Evolutionary conservation across 345 rosid species (phyloP).

Genomic region (Schrenkiella parvula): DNA sequence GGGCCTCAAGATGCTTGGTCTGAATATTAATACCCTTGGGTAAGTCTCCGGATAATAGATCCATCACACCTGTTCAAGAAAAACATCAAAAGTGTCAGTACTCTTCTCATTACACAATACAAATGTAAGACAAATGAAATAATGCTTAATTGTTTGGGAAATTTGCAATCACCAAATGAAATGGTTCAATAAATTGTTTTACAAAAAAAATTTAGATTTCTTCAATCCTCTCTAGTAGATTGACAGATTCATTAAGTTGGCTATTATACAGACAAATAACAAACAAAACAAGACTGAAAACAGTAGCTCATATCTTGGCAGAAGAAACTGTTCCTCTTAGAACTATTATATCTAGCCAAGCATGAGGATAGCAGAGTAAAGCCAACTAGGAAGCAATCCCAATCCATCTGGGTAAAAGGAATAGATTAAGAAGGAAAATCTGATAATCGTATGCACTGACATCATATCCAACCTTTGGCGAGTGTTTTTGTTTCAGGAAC

Average conservation of each 20-base stretch:
- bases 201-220: background rate
- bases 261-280: background rate
- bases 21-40: constrained; percentile 90
- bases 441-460: background rate
- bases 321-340: background rate
- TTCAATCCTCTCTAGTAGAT: background rate
- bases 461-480: constrained; percentile 59
- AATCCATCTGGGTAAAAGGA: constrained; percentile 5
- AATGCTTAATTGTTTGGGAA: background rate
- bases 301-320: background rate
- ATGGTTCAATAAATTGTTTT: background rate
- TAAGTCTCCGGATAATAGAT: constrained; percentile 85
- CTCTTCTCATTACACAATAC: constrained; percentile 1
- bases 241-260: background rate
- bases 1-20: constrained; percentile 85
- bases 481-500: constrained; percentile 93
- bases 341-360: background rate
- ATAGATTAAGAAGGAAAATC: background rate
- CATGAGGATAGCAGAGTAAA: constrained; percentile 1
- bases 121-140: background rate
- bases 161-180: background rate
- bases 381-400: background rate
- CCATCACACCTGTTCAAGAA: constrained; percentile 62
- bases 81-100: constrained; percentile 22
- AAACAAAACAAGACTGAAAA: background rate